Evolutionary conservation across 805 yeast genomes (phyloP).

Genomic region (Lachancea fermentati): DNA sequence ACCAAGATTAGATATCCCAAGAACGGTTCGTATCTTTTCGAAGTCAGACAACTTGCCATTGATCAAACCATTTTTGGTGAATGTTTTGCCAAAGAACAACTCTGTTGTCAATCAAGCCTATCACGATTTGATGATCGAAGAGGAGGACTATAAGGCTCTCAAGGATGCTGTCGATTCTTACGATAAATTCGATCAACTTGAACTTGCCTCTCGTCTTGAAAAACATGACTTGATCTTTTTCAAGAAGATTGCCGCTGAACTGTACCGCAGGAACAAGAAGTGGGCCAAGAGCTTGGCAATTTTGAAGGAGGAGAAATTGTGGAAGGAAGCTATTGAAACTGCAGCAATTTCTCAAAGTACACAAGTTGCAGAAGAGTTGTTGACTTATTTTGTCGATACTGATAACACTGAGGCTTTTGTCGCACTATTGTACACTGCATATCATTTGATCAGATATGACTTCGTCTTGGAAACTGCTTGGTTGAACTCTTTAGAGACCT

Average conservation of each 20-base stretch:
- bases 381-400: conserved; percentile 90
- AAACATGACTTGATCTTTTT: conserved; percentile 86
- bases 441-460: conserved; percentile 73
- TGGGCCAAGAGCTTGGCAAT: conserved; percentile 85
- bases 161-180: conserved; percentile 81
- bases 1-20: conserved; percentile 87
- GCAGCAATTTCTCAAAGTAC: conserved; percentile 75
- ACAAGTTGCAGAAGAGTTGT: conserved; percentile 81
- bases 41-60: conserved; percentile 94
- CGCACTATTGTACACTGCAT: conserved; percentile 82
- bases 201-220: conserved; percentile 87
- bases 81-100: conserved; percentile 85
- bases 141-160: conserved; percentile 89
- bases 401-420: conserved; percentile 95
- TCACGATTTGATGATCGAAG: conserved; percentile 92
- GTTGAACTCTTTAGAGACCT: conserved; percentile 79
- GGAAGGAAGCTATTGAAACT: conserved; percentile 92
- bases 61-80: conserved; percentile 89
- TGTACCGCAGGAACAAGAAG: conserved; percentile 91
- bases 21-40: conserved; percentile 91
- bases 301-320: conserved; percentile 84
- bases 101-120: conserved; percentile 91
- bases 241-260: conserved; percentile 92
- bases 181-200: conserved; percentile 89
- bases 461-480: conserved; percentile 85